Percentiles rank a stretch among this genome's conserved stretches.
Conservation (phyloP, 306 rosid species). For the Fragaria vesca region DNA sequence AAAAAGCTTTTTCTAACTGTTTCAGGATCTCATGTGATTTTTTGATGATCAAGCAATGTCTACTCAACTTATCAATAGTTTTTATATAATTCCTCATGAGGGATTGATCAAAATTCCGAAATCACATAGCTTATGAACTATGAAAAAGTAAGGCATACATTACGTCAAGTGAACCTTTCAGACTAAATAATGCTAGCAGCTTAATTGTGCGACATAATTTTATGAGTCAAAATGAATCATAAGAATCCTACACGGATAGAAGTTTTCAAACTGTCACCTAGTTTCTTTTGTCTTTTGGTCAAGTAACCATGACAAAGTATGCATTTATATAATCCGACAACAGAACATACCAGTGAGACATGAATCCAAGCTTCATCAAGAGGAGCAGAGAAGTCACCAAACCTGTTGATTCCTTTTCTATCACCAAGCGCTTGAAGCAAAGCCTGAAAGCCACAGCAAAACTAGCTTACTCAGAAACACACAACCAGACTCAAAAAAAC, state of each 20-base stretch:
- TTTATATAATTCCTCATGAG: neutral
- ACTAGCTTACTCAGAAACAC: neutral
- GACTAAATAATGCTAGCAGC: neutral
- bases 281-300: neutral
- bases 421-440: slow-evolving; percentile 88
- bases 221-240: neutral
- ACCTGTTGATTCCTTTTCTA: slow-evolving; percentile 92
- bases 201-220: neutral
- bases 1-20: neutral
- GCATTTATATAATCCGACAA: neutral
- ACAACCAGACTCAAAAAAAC: slow-evolving; percentile 3
- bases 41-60: neutral
- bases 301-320: neutral
- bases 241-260: neutral
- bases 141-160: neutral
- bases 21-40: neutral
- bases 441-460: slow-evolving; percentile 55
- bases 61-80: neutral
- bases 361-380: slow-evolving; percentile 93
- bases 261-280: neutral
- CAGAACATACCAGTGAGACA: slow-evolving; percentile 72
- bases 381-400: slow-evolving; percentile 95
- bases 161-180: neutral
- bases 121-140: neutral
- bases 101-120: neutral